Evolutionary conservation across 495 filamentous ascomycete species (phyloP), one percentile per base, ranked within the genome.

Genomic region (Penicillium lividum): DNA sequence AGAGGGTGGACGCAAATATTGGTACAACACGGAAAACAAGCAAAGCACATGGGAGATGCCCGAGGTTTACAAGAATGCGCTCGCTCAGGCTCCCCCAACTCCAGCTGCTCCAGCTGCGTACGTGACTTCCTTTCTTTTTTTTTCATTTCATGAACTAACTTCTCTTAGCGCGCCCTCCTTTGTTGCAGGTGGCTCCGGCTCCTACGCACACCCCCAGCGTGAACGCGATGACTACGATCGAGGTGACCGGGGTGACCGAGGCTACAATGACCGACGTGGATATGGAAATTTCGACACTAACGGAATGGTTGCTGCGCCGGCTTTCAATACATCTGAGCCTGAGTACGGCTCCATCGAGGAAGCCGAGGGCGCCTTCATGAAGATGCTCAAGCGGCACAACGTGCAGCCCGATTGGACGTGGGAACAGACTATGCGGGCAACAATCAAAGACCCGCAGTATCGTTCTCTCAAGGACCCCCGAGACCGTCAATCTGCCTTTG

Each of bases 11-110:
- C 83, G 88, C 62, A 91, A 93, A 67, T 98, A 98, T 69, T 98
- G 93, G 92, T 86, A 90, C 70, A 91, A 98, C 70, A 89, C 86
- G 3, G 89, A 96, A 68, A 93, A 86, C 38, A 93, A 94, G 77
- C 82, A 91, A 75, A 98, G 90, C 72, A 89, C 89, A 50, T 98
- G 94, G 94, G 88, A 92, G 56, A 95, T 97, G 82, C 93, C 93
- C 53, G 89, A 91, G 46, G 86, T 81, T 53, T 93, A 92, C 77
- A 91, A 89, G 64, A 72, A 84, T 70, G 81, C 90, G 66, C 73
- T 87, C 70, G 77, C 88, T 67, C 84, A 74, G 74, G 81, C 58
- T 44, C 61, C 79, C 43, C 71, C 70, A 16, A 74, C 80, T 53
- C 67, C 79, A 40, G 33, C 16, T 4, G 36, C 47, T 10, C 61